phyloP scores from a whole-genome alignment of 306 rosid genomes.

The Rosa multiflora region DNA sequence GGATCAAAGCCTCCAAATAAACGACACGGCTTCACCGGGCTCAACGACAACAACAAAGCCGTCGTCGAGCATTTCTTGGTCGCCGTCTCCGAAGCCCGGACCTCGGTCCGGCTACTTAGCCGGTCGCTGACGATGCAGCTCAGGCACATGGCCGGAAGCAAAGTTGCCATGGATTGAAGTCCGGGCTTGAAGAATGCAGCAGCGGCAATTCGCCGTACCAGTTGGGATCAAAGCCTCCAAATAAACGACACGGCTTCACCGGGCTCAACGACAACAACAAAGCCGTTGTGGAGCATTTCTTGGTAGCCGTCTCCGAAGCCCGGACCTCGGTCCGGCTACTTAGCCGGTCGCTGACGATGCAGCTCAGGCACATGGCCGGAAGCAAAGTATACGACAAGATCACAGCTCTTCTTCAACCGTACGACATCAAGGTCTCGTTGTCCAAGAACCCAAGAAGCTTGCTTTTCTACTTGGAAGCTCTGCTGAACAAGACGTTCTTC shows the following conservation, averaged over 20 bases:
- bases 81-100: constrained; percentile 71
- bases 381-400: constrained; percentile 65
- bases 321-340: constrained; percentile 55
- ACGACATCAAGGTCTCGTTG: constrained; percentile 56
- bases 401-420: constrained; percentile 62
- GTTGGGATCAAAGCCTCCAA: constrained; percentile 10
- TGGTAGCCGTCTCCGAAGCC: constrained; percentile 68
- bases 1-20: constrained; percentile 13
- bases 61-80: constrained; percentile 59
- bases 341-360: constrained; percentile 73
- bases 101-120: constrained; percentile 53
- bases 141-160: constrained; percentile 64
- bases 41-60: constrained; percentile 17
- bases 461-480: constrained; percentile 66
- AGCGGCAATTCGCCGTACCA: constrained; percentile 21
- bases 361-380: constrained; percentile 73
- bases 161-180: constrained; percentile 73
- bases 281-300: constrained; percentile 51
- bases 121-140: constrained; percentile 78
- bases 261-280: constrained; percentile 19
- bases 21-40: constrained; percentile 5
- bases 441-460: constrained; percentile 63
- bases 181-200: constrained; percentile 76
- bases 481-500: constrained; percentile 62
- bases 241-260: not conserved